phyloP scores from a whole-genome alignment of 2,329 filamentous ascomycete genomes.

The Xylaria sp. region DNA sequence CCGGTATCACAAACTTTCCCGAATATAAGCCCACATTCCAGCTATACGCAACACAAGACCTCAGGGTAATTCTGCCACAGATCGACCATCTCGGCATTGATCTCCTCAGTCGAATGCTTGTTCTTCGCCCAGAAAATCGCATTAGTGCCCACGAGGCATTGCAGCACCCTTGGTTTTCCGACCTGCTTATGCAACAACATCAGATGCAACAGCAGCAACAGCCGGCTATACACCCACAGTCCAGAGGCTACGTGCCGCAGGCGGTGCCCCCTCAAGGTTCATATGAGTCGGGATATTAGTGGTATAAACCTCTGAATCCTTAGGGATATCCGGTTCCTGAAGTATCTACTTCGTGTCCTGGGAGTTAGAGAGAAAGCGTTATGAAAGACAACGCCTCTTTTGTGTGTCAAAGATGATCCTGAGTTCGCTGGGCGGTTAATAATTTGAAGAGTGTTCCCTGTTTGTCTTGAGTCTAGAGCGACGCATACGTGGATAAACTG shows the following conservation, averaged over 20 bases:
- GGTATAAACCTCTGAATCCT: not conserved
- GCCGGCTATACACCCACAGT: slow-evolving; percentile 57
- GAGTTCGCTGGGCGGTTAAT: not conserved
- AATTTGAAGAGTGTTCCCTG: slow-evolving; percentile 9
- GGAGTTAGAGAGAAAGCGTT: not conserved
- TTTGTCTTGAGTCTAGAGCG: slow-evolving; percentile 14
- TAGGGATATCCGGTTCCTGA: not conserved
- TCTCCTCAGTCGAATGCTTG: slow-evolving; percentile 88
- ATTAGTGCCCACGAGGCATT: slow-evolving; percentile 89
- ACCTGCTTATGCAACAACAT: slow-evolving; percentile 71
- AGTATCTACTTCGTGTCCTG: slow-evolving; percentile 10
- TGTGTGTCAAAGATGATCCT: not conserved
- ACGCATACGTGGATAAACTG: slow-evolving; percentile 11
- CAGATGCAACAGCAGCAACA: slow-evolving; percentile 56
- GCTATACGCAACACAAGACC: slow-evolving; percentile 91
- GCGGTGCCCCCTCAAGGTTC: slow-evolving; percentile 46
- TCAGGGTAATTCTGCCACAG: slow-evolving; percentile 86
- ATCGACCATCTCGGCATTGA: slow-evolving; percentile 90
- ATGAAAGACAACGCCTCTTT: not conserved
- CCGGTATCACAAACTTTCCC: slow-evolving; percentile 92
- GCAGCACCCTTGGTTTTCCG: slow-evolving; percentile 91
- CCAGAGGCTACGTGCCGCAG: slow-evolving; percentile 48
- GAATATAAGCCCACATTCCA: slow-evolving; percentile 98
- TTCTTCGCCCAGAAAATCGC: slow-evolving; percentile 89
- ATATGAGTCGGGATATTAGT: slow-evolving; percentile 48